Evolutionary conservation across 2,329 filamentous ascomycete genomes (phyloP).

Genomic region (Ceratocystis alfenasii): DNA sequence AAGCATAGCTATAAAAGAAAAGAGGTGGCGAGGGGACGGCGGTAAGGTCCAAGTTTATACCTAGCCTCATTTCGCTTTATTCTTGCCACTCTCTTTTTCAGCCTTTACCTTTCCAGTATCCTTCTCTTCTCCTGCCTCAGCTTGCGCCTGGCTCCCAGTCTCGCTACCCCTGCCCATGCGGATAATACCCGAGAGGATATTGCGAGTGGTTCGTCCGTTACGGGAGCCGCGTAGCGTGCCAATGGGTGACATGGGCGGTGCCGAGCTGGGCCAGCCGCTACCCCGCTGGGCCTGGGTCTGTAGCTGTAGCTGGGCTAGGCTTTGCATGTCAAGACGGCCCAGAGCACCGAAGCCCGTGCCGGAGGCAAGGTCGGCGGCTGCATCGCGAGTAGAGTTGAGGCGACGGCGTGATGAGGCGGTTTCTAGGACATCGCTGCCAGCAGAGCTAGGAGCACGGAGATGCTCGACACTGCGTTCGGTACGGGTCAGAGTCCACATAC

Average conservation of each 20-base stretch:
- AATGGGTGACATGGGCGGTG: slow-evolving; percentile 15
- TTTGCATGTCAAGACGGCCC: slow-evolving; percentile 17
- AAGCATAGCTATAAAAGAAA: slow-evolving; percentile 17
- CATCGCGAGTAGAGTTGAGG: slow-evolving; percentile 1
- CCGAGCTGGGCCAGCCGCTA: background rate
- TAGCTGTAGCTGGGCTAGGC: slow-evolving; percentile 18
- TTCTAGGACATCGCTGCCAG: slow-evolving; percentile 37
- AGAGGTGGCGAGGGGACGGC: background rate
- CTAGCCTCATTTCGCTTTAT: background rate
- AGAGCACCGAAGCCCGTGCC: slow-evolving; percentile 24
- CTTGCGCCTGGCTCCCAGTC: background rate
- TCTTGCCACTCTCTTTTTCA: slow-evolving; percentile 3
- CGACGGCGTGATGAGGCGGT: slow-evolving; percentile 17
- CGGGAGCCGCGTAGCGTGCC: slow-evolving; percentile 27
- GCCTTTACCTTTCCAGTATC: background rate
- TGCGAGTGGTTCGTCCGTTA: slow-evolving; percentile 34
- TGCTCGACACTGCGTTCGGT: slow-evolving; percentile 26
- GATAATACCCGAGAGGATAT: slow-evolving; percentile 36
- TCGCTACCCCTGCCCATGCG: slow-evolving; percentile 35
- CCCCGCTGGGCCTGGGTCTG: slow-evolving; percentile 9
- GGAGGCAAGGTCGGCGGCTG: slow-evolving; percentile 8
- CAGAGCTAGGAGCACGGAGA: slow-evolving; percentile 37
- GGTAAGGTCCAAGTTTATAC: background rate
- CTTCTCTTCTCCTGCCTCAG: background rate
- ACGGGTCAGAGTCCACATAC: slow-evolving; percentile 22